A percentile compares a stretch with the other conserved stretches of the same genome.
Evolutionary conservation across 768 basidiomycete genomes (phyloP).

Genomic region (Leccinellum albellum): DNA sequence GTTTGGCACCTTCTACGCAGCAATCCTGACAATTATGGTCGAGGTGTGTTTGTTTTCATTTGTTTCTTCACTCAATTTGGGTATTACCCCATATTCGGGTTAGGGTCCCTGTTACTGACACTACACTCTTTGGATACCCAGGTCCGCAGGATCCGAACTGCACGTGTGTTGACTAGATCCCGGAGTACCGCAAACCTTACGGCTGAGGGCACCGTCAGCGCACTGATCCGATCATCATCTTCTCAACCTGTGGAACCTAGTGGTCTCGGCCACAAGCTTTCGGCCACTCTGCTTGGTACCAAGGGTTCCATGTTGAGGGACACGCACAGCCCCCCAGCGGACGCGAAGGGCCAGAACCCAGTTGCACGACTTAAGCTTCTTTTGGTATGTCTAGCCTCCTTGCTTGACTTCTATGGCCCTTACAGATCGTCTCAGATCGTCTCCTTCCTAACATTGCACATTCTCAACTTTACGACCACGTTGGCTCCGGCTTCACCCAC

Average conservation of each 20-base stretch:
- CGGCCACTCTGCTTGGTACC: slow-evolving; percentile 38
- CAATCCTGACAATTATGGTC: slow-evolving; percentile 91
- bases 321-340: slow-evolving; percentile 38
- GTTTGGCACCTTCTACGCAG: slow-evolving; percentile 86
- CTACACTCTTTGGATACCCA: slow-evolving; percentile 26
- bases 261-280: slow-evolving; percentile 24
- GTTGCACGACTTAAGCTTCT: slow-evolving; percentile 86
- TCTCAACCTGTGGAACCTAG: slow-evolving; percentile 16
- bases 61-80: slow-evolving; percentile 7
- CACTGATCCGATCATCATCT: slow-evolving; percentile 24
- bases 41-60: slow-evolving; percentile 55
- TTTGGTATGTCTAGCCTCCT: slow-evolving; percentile 47
- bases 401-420: neutral
- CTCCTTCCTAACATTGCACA: slow-evolving; percentile 86
- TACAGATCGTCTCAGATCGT: slow-evolving; percentile 52
- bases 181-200: slow-evolving; percentile 29
- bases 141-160: slow-evolving; percentile 70
- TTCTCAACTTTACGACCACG: slow-evolving; percentile 90
- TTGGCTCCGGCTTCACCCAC: slow-evolving; percentile 64
- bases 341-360: slow-evolving; percentile 67
- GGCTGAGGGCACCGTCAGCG: slow-evolving; percentile 30
- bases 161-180: slow-evolving; percentile 47
- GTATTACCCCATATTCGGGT: slow-evolving; percentile 5
- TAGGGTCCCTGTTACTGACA: slow-evolving; percentile 8
- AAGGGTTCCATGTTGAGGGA: slow-evolving; percentile 48